Evolutionary conservation across 2,329 filamentous ascomycete species (phyloP).

Genomic region (Balansia obtecta): DNA sequence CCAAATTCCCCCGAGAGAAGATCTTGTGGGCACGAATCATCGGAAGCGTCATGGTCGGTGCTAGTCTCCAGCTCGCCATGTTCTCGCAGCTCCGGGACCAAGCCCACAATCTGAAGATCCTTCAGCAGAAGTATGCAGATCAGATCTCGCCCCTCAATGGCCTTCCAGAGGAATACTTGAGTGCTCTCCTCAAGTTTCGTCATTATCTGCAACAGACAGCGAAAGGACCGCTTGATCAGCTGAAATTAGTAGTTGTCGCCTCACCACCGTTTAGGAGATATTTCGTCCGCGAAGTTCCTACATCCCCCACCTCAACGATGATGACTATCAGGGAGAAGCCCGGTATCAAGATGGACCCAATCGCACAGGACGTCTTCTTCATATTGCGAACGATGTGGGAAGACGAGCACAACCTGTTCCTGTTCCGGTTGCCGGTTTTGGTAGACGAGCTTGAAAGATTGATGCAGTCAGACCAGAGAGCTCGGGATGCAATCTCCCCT

Average conservation of each 20-base stretch:
- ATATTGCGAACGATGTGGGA: slow-evolving; percentile 26
- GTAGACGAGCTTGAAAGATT: slow-evolving; percentile 37
- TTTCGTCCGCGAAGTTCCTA: slow-evolving; percentile 18
- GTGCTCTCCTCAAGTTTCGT: slow-evolving; percentile 27
- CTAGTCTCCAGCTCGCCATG: slow-evolving; percentile 22
- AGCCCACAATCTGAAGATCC: slow-evolving; percentile 11
- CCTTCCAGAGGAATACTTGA: slow-evolving; percentile 21
- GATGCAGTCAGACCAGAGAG: slow-evolving; percentile 22
- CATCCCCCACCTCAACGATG: slow-evolving; percentile 8
- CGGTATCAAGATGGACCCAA: slow-evolving; percentile 11
- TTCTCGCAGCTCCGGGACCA: slow-evolving; percentile 26
- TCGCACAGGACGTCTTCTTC: slow-evolving; percentile 20
- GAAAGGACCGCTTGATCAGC: slow-evolving; percentile 17
- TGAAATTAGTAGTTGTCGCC: slow-evolving; percentile 12
- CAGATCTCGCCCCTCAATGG: slow-evolving; percentile 17
- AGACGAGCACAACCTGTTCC: slow-evolving; percentile 17
- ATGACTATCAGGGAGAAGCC: slow-evolving; percentile 12
- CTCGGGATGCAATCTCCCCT: slow-evolving; percentile 24
- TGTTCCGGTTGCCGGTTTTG: slow-evolving; percentile 21
- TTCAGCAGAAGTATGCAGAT: slow-evolving; percentile 21
- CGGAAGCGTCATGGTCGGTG: slow-evolving; percentile 17
- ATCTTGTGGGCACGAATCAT: slow-evolving; percentile 29
- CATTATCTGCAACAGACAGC: slow-evolving; percentile 21
- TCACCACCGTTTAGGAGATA: slow-evolving; percentile 29
- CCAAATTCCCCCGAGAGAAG: slow-evolving; percentile 7